Conservation (phyloP, 129 eudicot genomes). For the carrot (Daucus carota) region DH1_v3.0 NC_030384.2:17539501-17540000, state of each 20-base stretch:
- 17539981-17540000: constrained; percentile 44
- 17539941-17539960: constrained; percentile 35
- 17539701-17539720: constrained; percentile 3
- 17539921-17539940: constrained; percentile 62
- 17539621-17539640: too few species aligned
- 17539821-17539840: constrained; percentile 26
- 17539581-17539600: too few species aligned
- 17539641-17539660: too few species aligned
- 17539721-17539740: constrained; percentile 83
- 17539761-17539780: constrained; percentile 42
- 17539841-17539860: constrained; percentile 29
- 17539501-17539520: too few species aligned
- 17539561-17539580: too few species aligned
- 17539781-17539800: constrained; percentile 37
- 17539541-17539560: too few species aligned
- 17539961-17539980: constrained; percentile 34
- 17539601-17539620: too few species aligned
- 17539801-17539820: constrained; percentile 34
- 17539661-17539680: too few species aligned
- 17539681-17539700: not conserved
- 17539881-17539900: constrained; percentile 44
- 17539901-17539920: constrained; percentile 69
- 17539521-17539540: too few species aligned
- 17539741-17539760: constrained; percentile 72
- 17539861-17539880: constrained; percentile 27